Base-by-base conservation (phyloP, 805 yeast species). In the Yamadazyma nakazawae region DNA sequence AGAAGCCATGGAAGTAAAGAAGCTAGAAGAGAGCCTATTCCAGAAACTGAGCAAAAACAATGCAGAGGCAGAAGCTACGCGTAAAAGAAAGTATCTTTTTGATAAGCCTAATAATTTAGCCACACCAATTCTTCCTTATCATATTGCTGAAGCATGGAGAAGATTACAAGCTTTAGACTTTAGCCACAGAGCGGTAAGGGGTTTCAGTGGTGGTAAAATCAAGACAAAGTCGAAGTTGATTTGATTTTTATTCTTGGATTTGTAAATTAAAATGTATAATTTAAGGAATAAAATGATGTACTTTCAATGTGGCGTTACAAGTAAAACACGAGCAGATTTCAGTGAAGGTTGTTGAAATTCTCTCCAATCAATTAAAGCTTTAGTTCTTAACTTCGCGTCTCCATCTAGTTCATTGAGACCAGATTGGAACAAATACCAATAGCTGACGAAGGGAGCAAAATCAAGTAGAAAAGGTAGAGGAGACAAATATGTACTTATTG, bases 101-200 rank as follows among this genome's bases (percentile, higher is more conserved):
- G 96, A 88, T 63, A 92, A 87, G 31, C 96, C 96, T 0, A 96
- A 89, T 57, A 88, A 88, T 57, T 80, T 84, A 43, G 85, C 84
- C 13, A 79, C 79, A 46, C 96, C 97, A 0, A 74, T 91, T 32
- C 70, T 80, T 60, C 88, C 92, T 0, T 79, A 80, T 48, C 96
- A 91, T 63, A 82, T 91, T 10, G 83, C 84, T 49, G 96, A 89
- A 59, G 97, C 97, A 0, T 89, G 94, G 90, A 72, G 97, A 57
- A 68, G 84, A 44, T 64, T 88, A 37, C 97, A 90, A 62, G 66
- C 72, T 1, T 67, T 63, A 1, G 75, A 76, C 37, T 79, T 78
- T 57, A 77, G 74, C 39, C 84, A 80, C 51, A 80, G 76, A 49
- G 85, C 94, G 2, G 61, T 82, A 37, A 73, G 89, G 49, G 82